Percentiles rank a stretch among this genome's conserved stretches.
These are phyloP conservation scores for Leucoagaricus sp. DNA, from an alignment of 1,284 basidiomycete species.

Conservation along the genomic window DNA sequence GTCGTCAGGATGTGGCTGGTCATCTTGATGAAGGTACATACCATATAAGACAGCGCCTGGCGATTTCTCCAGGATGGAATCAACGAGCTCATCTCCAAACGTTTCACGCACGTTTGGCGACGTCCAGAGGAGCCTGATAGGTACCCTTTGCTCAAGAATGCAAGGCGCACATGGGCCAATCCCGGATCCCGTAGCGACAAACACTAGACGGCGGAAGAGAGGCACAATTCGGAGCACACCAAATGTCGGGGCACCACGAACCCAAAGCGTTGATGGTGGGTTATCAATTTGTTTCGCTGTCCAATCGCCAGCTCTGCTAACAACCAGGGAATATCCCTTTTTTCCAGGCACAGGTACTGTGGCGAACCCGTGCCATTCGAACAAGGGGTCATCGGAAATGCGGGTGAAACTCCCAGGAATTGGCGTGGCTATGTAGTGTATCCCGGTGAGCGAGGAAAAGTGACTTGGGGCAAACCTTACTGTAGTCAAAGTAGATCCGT, in stretches of 20 bases:
- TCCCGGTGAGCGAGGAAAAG: conserved; percentile 10
- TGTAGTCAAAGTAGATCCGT: conserved; percentile 58
- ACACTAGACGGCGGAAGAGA: conserved; percentile 57
- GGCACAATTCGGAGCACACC: conserved; percentile 59
- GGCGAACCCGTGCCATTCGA: conserved; percentile 66
- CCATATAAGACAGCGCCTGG: conserved; percentile 60
- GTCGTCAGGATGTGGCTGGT: neutral
- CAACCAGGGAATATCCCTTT: conserved; percentile 56
- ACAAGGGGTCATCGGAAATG: conserved; percentile 52
- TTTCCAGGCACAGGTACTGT: conserved; percentile 53
- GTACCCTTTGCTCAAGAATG: conserved; percentile 51
- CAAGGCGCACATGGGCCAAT: conserved; percentile 61
- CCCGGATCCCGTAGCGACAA: conserved; percentile 63
- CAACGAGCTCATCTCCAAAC: conserved; percentile 59
- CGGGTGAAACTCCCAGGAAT: conserved; percentile 56
- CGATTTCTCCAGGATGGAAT: conserved; percentile 52
- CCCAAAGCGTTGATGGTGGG: conserved; percentile 56
- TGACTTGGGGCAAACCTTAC: conserved; percentile 26
- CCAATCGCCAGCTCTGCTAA: conserved; percentile 65
- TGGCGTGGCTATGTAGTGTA: conserved; percentile 42
- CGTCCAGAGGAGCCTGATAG: conserved; percentile 60
- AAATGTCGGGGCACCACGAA: conserved; percentile 58
- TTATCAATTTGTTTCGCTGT: conserved; percentile 51
- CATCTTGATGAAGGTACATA: conserved; percentile 38
- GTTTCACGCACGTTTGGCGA: conserved; percentile 60